Evolutionary conservation across 2,329 filamentous ascomycete genomes (phyloP).

Genomic region (Aspergillus pseudoviridinutans): DNA sequence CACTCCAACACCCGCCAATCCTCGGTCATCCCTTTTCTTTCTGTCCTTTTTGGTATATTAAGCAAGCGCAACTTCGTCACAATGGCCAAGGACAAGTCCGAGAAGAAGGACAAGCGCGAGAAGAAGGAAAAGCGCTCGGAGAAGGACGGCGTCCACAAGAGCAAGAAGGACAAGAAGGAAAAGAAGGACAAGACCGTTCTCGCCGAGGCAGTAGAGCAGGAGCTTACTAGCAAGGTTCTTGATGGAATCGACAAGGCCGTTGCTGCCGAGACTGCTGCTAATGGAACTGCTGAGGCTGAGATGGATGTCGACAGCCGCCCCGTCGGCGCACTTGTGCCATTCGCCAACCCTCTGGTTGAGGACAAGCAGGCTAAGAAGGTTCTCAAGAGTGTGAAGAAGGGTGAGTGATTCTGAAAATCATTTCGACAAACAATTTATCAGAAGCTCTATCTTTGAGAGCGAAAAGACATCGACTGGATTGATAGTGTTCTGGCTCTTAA

Average conservation of each 20-base stretch:
- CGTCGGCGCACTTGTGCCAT: conserved; percentile 46
- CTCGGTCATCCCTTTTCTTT: conserved; percentile 7
- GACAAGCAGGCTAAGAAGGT: conserved; percentile 51
- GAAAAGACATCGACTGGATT: not conserved
- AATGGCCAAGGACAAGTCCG: conserved; percentile 45
- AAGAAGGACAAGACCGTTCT: conserved; percentile 41
- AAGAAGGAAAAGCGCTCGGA: conserved; percentile 44
- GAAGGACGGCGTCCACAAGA: conserved; percentile 44
- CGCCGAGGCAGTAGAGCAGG: conserved; percentile 38
- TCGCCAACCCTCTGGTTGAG: conserved; percentile 48
- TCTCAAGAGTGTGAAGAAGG: conserved; percentile 51
- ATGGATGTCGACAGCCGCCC: conserved; percentile 31
- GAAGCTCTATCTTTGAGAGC: not conserved
- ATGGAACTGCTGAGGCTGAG: conserved; percentile 23
- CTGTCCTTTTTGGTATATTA: conserved; percentile 2
- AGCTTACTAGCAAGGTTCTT: conserved; percentile 34
- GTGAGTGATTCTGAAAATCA: conserved; percentile 23
- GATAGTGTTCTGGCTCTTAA: conserved; percentile 13
- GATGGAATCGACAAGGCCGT: conserved; percentile 33
- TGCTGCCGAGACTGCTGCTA: conserved; percentile 16
- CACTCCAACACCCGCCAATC: conserved; percentile 11
- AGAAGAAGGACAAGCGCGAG: conserved; percentile 46
- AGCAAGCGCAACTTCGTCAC: conserved; percentile 18
- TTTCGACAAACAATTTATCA: not conserved
- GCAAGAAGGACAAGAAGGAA: conserved; percentile 46